Percentiles rank a stretch among this genome's conserved stretches.
These are phyloP conservation scores for Epichloe bromicola DNA, from an alignment of 2,329 filamentous ascomycete genomes.

Conservation along the genomic window DNA sequence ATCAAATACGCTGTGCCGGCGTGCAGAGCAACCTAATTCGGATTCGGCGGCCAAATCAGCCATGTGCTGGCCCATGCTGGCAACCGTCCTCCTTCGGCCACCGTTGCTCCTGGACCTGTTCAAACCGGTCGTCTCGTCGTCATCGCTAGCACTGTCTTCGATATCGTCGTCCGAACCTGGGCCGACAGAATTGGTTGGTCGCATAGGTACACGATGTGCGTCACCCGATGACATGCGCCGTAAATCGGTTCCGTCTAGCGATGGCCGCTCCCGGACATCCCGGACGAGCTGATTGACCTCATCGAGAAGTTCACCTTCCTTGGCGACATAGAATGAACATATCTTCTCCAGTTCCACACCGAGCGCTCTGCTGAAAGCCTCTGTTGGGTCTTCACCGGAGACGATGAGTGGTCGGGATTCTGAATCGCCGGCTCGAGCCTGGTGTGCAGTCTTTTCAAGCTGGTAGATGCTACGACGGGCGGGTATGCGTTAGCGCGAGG, in stretches of 20 bases:
- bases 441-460: constrained; percentile 74
- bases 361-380: constrained; percentile 67
- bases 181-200: constrained; percentile 26
- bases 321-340: constrained; percentile 75
- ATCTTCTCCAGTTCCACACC: constrained; percentile 92
- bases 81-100: constrained; percentile 25
- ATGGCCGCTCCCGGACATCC: constrained; percentile 57
- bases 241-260: constrained; percentile 27
- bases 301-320: constrained; percentile 75
- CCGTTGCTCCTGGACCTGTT: constrained; percentile 30
- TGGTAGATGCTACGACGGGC: constrained; percentile 64
- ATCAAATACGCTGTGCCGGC: constrained; percentile 57
- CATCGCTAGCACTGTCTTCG: constrained; percentile 49
- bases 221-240: constrained; percentile 18
- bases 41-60: constrained; percentile 49
- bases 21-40: constrained; percentile 40
- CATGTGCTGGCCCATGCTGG: constrained; percentile 25
- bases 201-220: constrained; percentile 13
- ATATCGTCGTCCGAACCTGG: constrained; percentile 38
- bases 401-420: constrained; percentile 84
- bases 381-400: constrained; percentile 59
- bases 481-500: background rate
- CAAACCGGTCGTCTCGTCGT: constrained; percentile 44
- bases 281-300: constrained; percentile 66
- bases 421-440: constrained; percentile 50